A percentile compares a stretch with the other conserved stretches of the same genome.
Evolutionary conservation across 2,329 filamentous ascomycete species (phyloP).

Genomic region (Cordyceps tenuipes): DNA sequence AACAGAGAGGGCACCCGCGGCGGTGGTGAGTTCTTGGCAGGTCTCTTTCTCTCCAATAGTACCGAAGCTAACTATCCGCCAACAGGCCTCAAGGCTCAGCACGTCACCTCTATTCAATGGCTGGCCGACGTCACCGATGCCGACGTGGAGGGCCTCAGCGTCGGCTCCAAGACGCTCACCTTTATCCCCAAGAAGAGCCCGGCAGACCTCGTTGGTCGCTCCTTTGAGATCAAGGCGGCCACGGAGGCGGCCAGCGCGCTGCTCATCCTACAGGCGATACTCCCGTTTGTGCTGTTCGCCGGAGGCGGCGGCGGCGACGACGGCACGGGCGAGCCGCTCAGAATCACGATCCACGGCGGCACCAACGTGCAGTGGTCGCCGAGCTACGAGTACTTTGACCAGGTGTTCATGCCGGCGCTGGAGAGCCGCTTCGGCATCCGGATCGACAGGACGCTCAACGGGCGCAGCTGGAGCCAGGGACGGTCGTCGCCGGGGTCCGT

Average conservation of each 20-base stretch:
- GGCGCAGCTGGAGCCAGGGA: slow-evolving; percentile 44
- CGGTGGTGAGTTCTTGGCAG: slow-evolving; percentile 20
- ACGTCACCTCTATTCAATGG: slow-evolving; percentile 47
- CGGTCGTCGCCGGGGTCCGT: slow-evolving; percentile 33
- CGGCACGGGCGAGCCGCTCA: slow-evolving; percentile 33
- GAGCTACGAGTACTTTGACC: slow-evolving; percentile 55
- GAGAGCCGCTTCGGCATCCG: slow-evolving; percentile 40
- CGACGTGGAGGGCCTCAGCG: slow-evolving; percentile 38
- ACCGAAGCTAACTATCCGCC: not conserved
- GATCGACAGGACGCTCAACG: slow-evolving; percentile 36
- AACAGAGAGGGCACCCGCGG: slow-evolving; percentile 32
- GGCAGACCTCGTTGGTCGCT: slow-evolving; percentile 30
- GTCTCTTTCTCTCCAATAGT: not conserved
- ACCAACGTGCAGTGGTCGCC: slow-evolving; percentile 51
- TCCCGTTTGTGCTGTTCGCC: slow-evolving; percentile 51
- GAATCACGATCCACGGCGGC: slow-evolving; percentile 46
- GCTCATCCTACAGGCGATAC: slow-evolving; percentile 51
- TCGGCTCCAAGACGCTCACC: slow-evolving; percentile 43
- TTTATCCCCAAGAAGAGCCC: slow-evolving; percentile 36
- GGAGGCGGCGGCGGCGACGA: slow-evolving; percentile 41
- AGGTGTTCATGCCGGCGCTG: slow-evolving; percentile 49
- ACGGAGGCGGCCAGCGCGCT: slow-evolving; percentile 45
- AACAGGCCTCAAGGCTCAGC: slow-evolving; percentile 53
- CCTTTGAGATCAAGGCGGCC: slow-evolving; percentile 40
- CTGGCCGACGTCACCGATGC: slow-evolving; percentile 45